These are phyloP conservation scores for Candida succiphila DNA, from an alignment of 805 yeast genomes.

Conservation along the genomic window DNA sequence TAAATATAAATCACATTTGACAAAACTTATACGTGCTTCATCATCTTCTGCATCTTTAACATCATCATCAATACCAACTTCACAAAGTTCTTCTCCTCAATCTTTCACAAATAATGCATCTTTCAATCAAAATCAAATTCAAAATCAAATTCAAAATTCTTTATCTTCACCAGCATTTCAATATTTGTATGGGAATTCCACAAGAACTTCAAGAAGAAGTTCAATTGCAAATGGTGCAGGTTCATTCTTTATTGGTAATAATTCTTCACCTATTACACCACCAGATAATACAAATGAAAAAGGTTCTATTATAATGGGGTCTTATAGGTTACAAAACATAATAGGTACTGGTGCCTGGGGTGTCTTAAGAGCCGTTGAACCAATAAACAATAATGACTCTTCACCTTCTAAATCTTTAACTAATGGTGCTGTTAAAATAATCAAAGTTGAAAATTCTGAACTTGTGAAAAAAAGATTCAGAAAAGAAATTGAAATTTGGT, in stretches of 20 bases:
- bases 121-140: background rate
- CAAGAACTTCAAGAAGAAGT: constrained; percentile 3
- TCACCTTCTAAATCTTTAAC: constrained; percentile 6
- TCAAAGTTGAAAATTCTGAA: constrained; percentile 26
- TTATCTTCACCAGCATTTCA: constrained; percentile 15
- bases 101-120: background rate
- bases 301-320: constrained; percentile 57
- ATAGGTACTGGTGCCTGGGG: constrained; percentile 93
- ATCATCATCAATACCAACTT: background rate
- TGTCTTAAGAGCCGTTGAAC: constrained; percentile 38
- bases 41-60: constrained; percentile 9
- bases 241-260: background rate
- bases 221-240: background rate
- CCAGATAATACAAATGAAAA: constrained; percentile 37
- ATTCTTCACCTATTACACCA: no score
- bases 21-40: constrained; percentile 16
- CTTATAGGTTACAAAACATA: constrained; percentile 54
- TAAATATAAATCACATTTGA: constrained; percentile 20
- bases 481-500: constrained; percentile 74
- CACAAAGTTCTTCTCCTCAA: background rate
- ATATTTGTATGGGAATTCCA: constrained; percentile 12
- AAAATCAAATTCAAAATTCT: background rate
- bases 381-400: constrained; percentile 4
- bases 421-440: constrained; percentile 19
- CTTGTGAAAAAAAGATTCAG: constrained; percentile 47